phyloP scores from a whole-genome alignment of 2,329 filamentous ascomycete species.

The Dothistroma pini region DNA sequence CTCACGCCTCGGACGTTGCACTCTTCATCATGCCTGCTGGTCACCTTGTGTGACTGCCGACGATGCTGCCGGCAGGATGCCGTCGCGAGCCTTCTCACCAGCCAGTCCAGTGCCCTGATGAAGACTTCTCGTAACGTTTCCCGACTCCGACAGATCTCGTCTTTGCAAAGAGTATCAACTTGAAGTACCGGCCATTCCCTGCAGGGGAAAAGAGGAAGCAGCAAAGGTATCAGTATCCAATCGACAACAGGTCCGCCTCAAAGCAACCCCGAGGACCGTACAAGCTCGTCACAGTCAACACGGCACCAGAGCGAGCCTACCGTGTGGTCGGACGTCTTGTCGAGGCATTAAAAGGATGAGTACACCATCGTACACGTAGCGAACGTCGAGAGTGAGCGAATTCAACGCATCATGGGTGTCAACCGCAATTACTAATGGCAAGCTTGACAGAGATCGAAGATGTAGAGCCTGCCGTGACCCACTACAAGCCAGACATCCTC shows the following conservation, averaged over 20 bases:
- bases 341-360: slow-evolving; percentile 58
- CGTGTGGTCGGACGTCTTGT: slow-evolving; percentile 58
- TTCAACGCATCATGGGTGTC: not conserved
- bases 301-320: slow-evolving; percentile 62
- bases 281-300: slow-evolving; percentile 65
- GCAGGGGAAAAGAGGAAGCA: not conserved
- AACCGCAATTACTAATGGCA: not conserved
- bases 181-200: not conserved
- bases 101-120: not conserved
- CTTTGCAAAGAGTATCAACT: not conserved
- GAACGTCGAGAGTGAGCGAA: slow-evolving; percentile 56
- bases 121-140: not conserved
- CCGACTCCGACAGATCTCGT: not conserved
- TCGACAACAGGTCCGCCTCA: slow-evolving; percentile 6
- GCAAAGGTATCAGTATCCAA: not conserved
- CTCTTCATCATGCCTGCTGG: not conserved
- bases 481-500: slow-evolving; percentile 47
- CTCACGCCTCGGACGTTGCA: not conserved
- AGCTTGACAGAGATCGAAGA: slow-evolving; percentile 28
- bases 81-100: not conserved
- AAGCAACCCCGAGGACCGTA: slow-evolving; percentile 49
- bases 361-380: slow-evolving; percentile 62
- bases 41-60: not conserved
- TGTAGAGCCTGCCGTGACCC: slow-evolving; percentile 52
- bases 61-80: not conserved